Percentiles rank a stretch among this genome's conserved stretches.
Conservation (phyloP, 1,284 basidiomycete species). For the Blastosporella zonata region DNA sequence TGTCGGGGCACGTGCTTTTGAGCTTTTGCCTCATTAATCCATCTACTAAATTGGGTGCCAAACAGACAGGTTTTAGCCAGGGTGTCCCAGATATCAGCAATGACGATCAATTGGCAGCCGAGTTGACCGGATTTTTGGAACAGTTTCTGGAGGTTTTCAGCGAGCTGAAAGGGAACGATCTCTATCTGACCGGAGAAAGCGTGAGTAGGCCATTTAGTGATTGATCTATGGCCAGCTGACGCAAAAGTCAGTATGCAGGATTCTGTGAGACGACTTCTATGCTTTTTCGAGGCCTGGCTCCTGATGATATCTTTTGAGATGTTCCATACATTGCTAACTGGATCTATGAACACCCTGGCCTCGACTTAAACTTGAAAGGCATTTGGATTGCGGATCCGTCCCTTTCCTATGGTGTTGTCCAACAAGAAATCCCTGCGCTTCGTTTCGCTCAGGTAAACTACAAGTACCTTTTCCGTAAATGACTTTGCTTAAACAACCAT, state of each 20-base stretch:
- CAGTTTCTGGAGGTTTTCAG: conserved; percentile 67
- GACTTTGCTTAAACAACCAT: background rate
- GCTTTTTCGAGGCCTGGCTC: conserved; percentile 8
- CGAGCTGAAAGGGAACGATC: conserved; percentile 62
- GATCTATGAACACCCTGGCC: conserved; percentile 57
- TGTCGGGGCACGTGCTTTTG: conserved; percentile 41
- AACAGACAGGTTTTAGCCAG: conserved; percentile 67
- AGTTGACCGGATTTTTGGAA: conserved; percentile 57
- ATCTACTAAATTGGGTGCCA: too few relatives aligned
- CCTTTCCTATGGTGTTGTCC: conserved; percentile 36
- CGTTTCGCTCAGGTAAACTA: conserved; percentile 47
- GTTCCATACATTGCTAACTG: conserved; percentile 65
- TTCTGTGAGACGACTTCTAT: conserved; percentile 43
- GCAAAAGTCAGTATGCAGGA: conserved; percentile 54
- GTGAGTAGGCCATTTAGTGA: conserved; percentile 35
- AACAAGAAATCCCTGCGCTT: conserved; percentile 60
- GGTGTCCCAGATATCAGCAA: conserved; percentile 64
- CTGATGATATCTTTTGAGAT: conserved; percentile 23
- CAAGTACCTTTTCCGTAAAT: conserved; percentile 30
- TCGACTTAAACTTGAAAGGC: conserved; percentile 58
- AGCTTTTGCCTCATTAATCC: background rate
- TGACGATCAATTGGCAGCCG: conserved; percentile 57
- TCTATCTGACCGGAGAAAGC: conserved; percentile 64
- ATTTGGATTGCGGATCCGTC: conserved; percentile 67
- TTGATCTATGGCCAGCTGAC: background rate